These are phyloP conservation scores for Lippia alba DNA, from an alignment of 305 asterid species.

Conservation along the genomic window DNA sequence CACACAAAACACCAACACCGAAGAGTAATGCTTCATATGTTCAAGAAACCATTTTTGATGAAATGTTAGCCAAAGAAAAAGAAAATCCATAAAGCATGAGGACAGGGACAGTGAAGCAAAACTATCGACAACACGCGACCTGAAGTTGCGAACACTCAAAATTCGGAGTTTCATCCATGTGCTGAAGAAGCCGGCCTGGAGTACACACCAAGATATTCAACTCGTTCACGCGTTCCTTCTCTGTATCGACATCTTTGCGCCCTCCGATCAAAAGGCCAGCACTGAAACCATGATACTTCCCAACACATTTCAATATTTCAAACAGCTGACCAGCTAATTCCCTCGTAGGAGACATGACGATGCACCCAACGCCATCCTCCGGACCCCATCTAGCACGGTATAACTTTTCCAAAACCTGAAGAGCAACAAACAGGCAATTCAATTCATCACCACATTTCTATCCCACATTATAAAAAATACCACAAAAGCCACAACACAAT, in stretches of 20 bases:
- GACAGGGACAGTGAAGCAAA: neutral
- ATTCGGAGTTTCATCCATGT: conserved; percentile 98
- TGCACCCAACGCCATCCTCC: conserved; percentile 96
- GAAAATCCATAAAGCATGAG: neutral
- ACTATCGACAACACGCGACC: conserved; percentile 60
- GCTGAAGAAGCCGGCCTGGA: conserved; percentile 98
- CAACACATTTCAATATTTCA: conserved; percentile 78
- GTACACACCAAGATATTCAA: conserved; percentile 94
- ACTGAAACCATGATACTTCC: conserved; percentile 87
- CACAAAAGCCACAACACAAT: neutral
- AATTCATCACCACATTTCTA: neutral
- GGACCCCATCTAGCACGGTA: conserved; percentile 90
- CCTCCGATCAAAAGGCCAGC: conserved; percentile 99
- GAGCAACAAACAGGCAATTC: conserved; percentile 18
- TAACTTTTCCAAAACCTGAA: conserved; percentile 82
- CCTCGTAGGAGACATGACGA: conserved; percentile 95
- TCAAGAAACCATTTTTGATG: neutral
- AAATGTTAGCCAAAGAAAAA: neutral
- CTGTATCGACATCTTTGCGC: conserved; percentile 79
- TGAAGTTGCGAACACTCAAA: conserved; percentile 94
- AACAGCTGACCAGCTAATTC: conserved; percentile 89
- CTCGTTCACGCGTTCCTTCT: conserved; percentile 82
- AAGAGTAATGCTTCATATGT: neutral
- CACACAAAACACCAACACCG: neutral
- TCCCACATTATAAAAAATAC: neutral